phyloP scores from a whole-genome alignment of 108 stramenopile species.

The Pseudonitzschia multiseries region DNA sequence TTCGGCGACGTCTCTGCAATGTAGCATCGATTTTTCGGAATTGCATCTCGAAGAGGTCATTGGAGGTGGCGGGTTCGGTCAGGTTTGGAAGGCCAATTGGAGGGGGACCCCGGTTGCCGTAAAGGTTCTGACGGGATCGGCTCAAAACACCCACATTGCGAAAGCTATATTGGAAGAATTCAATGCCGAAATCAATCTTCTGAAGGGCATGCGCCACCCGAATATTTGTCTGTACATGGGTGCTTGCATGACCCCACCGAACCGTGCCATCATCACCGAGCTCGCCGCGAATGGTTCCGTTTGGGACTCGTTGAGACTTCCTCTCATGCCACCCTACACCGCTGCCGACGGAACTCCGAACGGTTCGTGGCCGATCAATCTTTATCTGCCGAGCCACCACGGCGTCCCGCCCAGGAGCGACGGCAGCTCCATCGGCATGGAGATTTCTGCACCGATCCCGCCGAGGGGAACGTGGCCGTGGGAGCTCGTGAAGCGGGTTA shows the following conservation, averaged over 20 bases:
- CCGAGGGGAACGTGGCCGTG: slow-evolving; percentile 79
- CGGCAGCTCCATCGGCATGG: background rate
- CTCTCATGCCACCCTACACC: slow-evolving; percentile 59
- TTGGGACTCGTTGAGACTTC: slow-evolving; percentile 82
- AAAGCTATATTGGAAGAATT: slow-evolving; percentile 85
- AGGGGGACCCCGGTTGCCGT: slow-evolving; percentile 89
- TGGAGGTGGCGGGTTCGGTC: slow-evolving; percentile 92
- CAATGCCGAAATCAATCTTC: slow-evolving; percentile 83
- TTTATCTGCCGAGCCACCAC: slow-evolving; percentile 50
- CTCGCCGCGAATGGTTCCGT: slow-evolving; percentile 81
- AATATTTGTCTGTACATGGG: slow-evolving; percentile 95
- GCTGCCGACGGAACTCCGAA: slow-evolving; percentile 63
- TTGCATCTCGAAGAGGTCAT: slow-evolving; percentile 72
- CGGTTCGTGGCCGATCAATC: slow-evolving; percentile 56
- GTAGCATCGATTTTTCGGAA: slow-evolving; percentile 69
- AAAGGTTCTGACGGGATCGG: slow-evolving; percentile 78
- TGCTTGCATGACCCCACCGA: slow-evolving; percentile 85
- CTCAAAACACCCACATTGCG: slow-evolving; percentile 67
- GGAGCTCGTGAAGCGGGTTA: slow-evolving; percentile 70
- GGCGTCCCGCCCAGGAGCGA: slow-evolving; percentile 42
- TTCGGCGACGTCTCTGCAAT: slow-evolving; percentile 61
- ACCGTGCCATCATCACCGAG: slow-evolving; percentile 89
- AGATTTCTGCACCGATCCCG: slow-evolving; percentile 49
- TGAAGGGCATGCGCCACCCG: slow-evolving; percentile 90
- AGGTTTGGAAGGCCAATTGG: slow-evolving; percentile 86